phyloP scores from a whole-genome alignment of 352 stramenopile genomes.

The Thraustochytrium sp. region DNA sequence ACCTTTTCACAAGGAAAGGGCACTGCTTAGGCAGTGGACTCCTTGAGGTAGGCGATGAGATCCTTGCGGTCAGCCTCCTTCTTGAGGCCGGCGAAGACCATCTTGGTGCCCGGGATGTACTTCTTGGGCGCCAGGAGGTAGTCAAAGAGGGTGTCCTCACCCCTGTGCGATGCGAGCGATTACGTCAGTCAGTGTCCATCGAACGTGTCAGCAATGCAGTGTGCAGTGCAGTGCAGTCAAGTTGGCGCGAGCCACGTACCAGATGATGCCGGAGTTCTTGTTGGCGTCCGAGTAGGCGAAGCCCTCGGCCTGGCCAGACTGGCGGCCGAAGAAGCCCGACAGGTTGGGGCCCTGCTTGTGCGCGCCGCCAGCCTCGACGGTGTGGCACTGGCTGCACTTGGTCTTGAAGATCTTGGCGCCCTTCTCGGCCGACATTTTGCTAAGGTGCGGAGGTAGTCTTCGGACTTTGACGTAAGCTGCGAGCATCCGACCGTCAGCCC shows the following conservation, averaged over 20 bases:
- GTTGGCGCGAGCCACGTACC: too few species aligned
- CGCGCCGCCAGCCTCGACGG: constrained; percentile 70
- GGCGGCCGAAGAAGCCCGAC: constrained; percentile 88
- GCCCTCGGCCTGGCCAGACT: constrained; percentile 88
- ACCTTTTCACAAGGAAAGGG: not conserved
- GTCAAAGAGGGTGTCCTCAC: constrained; percentile 94
- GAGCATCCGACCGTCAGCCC: not conserved
- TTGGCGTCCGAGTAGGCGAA: constrained; percentile 98
- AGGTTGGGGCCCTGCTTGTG: constrained; percentile 99
- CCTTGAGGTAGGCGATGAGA: constrained; percentile 97
- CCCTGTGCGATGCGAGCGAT: constrained; percentile 48
- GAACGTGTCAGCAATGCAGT: too few species aligned
- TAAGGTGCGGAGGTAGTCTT: not conserved
- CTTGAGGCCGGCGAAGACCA: constrained; percentile 99
- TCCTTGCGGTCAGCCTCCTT: constrained; percentile 92
- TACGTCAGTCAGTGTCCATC: too few species aligned
- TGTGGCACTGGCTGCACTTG: constrained; percentile 92
- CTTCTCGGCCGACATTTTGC: constrained; percentile 22
- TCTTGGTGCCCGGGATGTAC: constrained; percentile 99
- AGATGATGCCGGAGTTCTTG: constrained; percentile 94
- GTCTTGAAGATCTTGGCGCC: constrained; percentile 91
- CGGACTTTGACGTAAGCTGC: not conserved
- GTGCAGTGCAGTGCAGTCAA: too few species aligned
- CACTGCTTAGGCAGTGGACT: constrained; percentile 55
- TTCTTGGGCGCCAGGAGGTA: constrained; percentile 99